phyloP scores from a whole-genome alignment of 192 early-diverging fungal genomes.

The Coemansia sp. region DNA sequence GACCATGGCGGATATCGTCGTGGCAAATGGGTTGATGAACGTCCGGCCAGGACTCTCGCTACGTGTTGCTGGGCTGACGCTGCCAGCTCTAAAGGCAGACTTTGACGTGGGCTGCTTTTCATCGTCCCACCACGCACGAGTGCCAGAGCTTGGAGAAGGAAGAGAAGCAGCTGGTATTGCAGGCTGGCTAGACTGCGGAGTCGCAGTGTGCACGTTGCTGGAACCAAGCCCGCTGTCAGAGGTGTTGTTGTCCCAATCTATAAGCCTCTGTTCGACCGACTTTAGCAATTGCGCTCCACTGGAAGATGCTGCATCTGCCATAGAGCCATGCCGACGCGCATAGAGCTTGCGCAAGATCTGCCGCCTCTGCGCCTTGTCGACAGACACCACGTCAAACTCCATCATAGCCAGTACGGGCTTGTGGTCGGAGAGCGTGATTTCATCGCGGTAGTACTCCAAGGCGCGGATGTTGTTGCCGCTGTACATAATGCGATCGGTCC shows the following conservation, averaged over 20 bases:
- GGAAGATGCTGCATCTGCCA: not conserved
- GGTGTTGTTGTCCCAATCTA: slow-evolving; percentile 27
- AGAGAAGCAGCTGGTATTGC: not conserved
- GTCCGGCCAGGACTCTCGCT: not conserved
- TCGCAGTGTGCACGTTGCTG: not conserved
- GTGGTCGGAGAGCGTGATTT: slow-evolving; percentile 47
- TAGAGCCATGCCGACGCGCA: slow-evolving; percentile 5
- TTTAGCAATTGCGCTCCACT: not conserved
- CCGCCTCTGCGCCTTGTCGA: slow-evolving; percentile 37
- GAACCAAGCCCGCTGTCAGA: not conserved
- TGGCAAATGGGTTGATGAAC: slow-evolving; percentile 36
- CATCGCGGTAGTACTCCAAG: slow-evolving; percentile 46
- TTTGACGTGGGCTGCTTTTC: not conserved
- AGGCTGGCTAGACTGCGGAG: not conserved
- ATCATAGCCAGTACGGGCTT: slow-evolving; percentile 49
- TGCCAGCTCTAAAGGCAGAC: not conserved
- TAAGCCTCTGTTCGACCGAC: slow-evolving; percentile 19
- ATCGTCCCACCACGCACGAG: slow-evolving; percentile 33
- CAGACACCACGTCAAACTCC: slow-evolving; percentile 40
- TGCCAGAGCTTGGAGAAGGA: slow-evolving; percentile 36
- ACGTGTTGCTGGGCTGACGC: not conserved
- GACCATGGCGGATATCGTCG: slow-evolving; percentile 2
- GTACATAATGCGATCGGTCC: slow-evolving; percentile 89
- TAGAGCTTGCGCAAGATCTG: slow-evolving; percentile 41
- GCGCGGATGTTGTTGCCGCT: slow-evolving; percentile 20